These are phyloP conservation scores for Phytophthora pinifolia DNA, from an alignment of 352 stramenopile genomes.

Conservation along the genomic window DNA sequence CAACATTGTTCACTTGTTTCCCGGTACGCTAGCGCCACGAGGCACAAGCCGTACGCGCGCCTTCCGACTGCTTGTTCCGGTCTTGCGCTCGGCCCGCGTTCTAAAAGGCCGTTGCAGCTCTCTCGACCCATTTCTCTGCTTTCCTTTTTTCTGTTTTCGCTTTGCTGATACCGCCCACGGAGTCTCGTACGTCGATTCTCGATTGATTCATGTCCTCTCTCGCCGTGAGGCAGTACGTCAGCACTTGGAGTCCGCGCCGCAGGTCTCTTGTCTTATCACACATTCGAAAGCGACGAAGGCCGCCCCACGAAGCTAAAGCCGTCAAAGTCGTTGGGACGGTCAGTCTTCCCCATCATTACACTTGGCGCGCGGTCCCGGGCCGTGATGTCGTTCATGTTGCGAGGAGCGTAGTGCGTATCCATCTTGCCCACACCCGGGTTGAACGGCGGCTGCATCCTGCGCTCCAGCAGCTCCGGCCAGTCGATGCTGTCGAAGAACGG, in stretches of 20 bases:
- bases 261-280: constrained; percentile 27
- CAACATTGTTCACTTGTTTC: constrained; percentile 45
- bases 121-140: constrained; percentile 28
- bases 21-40: constrained; percentile 29
- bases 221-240: constrained; percentile 12
- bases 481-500: constrained; percentile 93
- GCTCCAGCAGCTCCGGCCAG: constrained; percentile 87
- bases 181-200: constrained; percentile 15
- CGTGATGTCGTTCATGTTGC: constrained; percentile 90
- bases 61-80: constrained; percentile 27
- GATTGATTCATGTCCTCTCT: constrained; percentile 8
- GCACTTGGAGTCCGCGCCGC: constrained; percentile 20
- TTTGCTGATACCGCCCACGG: constrained; percentile 24
- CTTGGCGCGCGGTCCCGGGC: constrained; percentile 80
- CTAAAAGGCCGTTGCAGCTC: constrained; percentile 32
- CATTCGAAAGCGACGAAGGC: constrained; percentile 69
- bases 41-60: constrained; percentile 24
- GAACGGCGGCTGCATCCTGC: constrained; percentile 81
- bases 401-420: constrained; percentile 84
- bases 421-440: constrained; percentile 89
- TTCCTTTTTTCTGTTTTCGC: constrained; percentile 21
- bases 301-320: constrained; percentile 91
- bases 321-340: constrained; percentile 83
- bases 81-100: constrained; percentile 31
- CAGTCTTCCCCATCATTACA: constrained; percentile 61